Base-by-base conservation (phyloP, 2,329 filamentous ascomycete species). In the Alternaria infectoria region DNA sequence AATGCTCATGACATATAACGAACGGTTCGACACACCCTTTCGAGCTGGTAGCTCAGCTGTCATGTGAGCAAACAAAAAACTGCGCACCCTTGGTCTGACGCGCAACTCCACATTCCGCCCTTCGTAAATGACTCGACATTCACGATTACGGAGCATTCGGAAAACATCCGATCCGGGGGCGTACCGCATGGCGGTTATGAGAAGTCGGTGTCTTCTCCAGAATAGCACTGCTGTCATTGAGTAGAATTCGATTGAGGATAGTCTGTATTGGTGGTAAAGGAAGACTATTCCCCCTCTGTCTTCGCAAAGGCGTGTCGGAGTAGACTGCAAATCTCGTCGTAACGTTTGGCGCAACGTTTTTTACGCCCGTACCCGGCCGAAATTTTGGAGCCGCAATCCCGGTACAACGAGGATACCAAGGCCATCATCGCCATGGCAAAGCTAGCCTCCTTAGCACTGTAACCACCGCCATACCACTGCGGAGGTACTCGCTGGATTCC, bases 391-490 rank as follows among this genome's bases (percentile, higher is more conserved):
- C 57, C 57, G 45, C 55, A 86, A 26, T 69, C 74, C 54, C 81
- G 71, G 69, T 86, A 85, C 5, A 86, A 65, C 2, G 82, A 80
- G 5, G 83, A 79, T 1, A 82, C 69, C 8, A 86, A 69, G 1
- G 81, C 83, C 83, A 86, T 85, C 67, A 86, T 84, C 12, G 82
- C 82, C 79, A 85, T 84, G 3, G 84, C 84, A 9, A 86, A 57
- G 28, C 66, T 68, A 44, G 56, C 23, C 15, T 46, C 12, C 15
- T 58, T 44, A 66, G 63, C 43, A 55, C 23, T 36, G 40, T 12
- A 17, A 52, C 43, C 10, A 13, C 23, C 8, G 46, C 30, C 23
- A 49, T 19, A 6, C 21, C 7, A 51, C 25, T 21, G 32, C 44
- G 49, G 45, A 40, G n/a, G 9, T 8, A 67, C 61, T 62, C 40